Percentiles rank a stretch among this genome's conserved stretches.
These are phyloP conservation scores for Spizellomyces sp. DNA, from an alignment of 192 early-diverging fungal species.

Conservation along the genomic window DNA sequence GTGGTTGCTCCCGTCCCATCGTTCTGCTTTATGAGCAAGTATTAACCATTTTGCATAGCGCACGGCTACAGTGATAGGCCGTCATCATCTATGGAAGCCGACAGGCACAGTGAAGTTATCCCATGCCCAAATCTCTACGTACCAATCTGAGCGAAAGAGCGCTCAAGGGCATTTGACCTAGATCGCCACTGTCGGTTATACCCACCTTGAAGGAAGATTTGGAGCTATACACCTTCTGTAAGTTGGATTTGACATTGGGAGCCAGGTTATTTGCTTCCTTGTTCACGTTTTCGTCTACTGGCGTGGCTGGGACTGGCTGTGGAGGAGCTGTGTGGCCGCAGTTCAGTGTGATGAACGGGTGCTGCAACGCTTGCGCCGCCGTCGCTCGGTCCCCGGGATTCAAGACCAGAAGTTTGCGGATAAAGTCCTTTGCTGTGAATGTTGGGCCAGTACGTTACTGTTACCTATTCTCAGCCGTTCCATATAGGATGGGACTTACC, in stretches of 20 bases:
- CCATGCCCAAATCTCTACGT: background rate
- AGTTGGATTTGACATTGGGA: conserved; percentile 21
- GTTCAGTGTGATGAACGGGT: conserved; percentile 53
- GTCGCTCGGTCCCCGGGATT: conserved; percentile 55
- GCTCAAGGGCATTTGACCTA: background rate
- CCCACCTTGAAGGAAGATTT: conserved; percentile 26
- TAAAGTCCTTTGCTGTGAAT: conserved; percentile 61
- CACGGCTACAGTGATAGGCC: too few relatives aligned
- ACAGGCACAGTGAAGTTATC: too few relatives aligned
- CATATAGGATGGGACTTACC: conserved; percentile 29
- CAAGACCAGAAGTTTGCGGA: conserved; percentile 58
- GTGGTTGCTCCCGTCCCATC: too few relatives aligned
- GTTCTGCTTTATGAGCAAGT: too few relatives aligned
- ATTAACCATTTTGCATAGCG: too few relatives aligned
- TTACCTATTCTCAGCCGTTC: background rate
- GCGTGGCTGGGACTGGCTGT: conserved; percentile 5
- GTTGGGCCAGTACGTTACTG: background rate
- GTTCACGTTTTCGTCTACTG: background rate
- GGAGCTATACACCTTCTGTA: conserved; percentile 29
- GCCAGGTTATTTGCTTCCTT: conserved; percentile 21
- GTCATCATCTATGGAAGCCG: too few relatives aligned
- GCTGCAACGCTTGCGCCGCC: conserved; percentile 44
- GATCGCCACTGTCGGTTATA: background rate
- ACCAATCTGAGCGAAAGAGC: background rate
- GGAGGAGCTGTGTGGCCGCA: conserved; percentile 18